These are phyloP conservation scores for Hanseniaspora singularis DNA, from an alignment of 805 yeast species.

Conservation along the genomic window DNA sequence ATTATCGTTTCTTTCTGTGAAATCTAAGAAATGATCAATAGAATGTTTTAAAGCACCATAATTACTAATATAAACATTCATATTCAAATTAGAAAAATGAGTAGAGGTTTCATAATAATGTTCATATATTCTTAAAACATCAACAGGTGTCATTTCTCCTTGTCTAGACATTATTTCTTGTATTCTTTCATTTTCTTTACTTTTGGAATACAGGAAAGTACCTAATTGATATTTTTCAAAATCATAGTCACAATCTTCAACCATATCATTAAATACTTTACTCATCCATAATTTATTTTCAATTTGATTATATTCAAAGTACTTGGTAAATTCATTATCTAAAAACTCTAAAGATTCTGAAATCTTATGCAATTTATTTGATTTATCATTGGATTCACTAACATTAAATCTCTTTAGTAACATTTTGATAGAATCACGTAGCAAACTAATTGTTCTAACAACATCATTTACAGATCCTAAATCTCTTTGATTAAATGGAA, in stretches of 20 bases:
- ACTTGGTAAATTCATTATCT: not conserved
- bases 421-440: not conserved
- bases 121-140: constrained; percentile 1
- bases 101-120: constrained; percentile 11
- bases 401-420: not conserved
- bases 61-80: constrained; percentile 4
- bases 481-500: constrained; percentile 8
- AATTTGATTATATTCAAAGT: not conserved
- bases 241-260: not conserved
- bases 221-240: constrained; percentile 7
- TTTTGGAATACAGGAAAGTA: constrained; percentile 1
- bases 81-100: constrained; percentile 8
- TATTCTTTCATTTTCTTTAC: not conserved
- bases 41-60: constrained; percentile 11
- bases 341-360: not conserved
- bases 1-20: not conserved
- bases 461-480: not conserved
- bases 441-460: not conserved
- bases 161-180: not conserved
- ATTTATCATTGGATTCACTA: not conserved
- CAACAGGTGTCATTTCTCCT: constrained; percentile 1
- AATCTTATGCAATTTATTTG: not conserved
- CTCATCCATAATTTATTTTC: not conserved
- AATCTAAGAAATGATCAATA: constrained; percentile 9
- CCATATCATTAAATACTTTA: not conserved